Evolutionary conservation across 1,284 basidiomycete species (phyloP).

Genomic region (Tausonia pullulans): DNA sequence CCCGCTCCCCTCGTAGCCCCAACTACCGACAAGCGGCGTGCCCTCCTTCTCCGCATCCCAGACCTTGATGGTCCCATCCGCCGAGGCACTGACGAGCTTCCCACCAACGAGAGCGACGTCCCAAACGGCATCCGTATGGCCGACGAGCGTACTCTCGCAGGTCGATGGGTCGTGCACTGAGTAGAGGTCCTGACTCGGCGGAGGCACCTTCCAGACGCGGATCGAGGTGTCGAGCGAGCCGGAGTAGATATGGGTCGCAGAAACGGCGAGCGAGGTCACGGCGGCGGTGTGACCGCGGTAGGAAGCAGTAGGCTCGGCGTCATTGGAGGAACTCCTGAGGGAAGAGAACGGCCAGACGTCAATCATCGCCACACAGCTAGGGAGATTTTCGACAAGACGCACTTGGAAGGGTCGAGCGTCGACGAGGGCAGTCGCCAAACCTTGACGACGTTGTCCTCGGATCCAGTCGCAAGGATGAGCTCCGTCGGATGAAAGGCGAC

Average conservation of each 20-base stretch:
- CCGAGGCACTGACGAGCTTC: constrained; percentile 70
- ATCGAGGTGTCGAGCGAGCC: constrained; percentile 85
- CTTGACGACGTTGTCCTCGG: constrained; percentile 92
- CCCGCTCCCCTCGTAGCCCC: constrained; percentile 64
- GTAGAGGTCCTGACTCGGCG: constrained; percentile 59
- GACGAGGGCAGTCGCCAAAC: constrained; percentile 79
- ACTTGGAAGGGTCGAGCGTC: constrained; percentile 45
- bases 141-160: constrained; percentile 67
- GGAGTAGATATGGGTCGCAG: constrained; percentile 71
- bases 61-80: constrained; percentile 83
- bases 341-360: constrained; percentile 21
- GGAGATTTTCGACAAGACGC: neutral
- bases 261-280: constrained; percentile 81
- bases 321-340: constrained; percentile 30
- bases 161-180: constrained; percentile 73
- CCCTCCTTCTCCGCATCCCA: constrained; percentile 57
- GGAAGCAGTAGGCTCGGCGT: constrained; percentile 81
- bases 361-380: constrained; percentile 32
- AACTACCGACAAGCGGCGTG: constrained; percentile 56
- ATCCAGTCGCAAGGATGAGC: constrained; percentile 73
- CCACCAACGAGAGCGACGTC: constrained; percentile 51
- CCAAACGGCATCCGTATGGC: constrained; percentile 92
- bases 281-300: constrained; percentile 80
- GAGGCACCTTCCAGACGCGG: constrained; percentile 73
- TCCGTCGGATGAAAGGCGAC: constrained; percentile 78